Evolutionary conservation across 2,329 filamentous ascomycete genomes (phyloP).

Genomic region (Paramyrothecium roridum): DNA sequence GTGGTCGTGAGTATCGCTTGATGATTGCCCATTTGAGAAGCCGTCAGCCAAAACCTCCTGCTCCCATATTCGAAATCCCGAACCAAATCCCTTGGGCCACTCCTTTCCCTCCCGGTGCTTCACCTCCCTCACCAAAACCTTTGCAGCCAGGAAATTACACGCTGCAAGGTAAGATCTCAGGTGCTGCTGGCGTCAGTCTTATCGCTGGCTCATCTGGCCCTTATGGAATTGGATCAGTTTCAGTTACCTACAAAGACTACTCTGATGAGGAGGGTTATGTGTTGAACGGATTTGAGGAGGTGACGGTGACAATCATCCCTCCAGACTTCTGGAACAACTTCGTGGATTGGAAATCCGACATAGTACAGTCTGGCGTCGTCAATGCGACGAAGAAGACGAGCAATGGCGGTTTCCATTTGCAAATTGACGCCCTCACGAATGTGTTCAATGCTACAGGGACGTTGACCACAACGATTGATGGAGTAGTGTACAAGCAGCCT

Average conservation of each 20-base stretch:
- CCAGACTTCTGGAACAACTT: conserved; percentile 17
- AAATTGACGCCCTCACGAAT: conserved; percentile 33
- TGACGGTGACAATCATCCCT: conserved; percentile 17
- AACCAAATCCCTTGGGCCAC: not conserved
- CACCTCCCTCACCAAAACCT: conserved; percentile 12
- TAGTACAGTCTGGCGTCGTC: conserved; percentile 25
- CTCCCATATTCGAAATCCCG: not conserved
- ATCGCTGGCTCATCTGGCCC: not conserved
- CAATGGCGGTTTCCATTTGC: conserved; percentile 32
- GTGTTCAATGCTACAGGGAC: conserved; percentile 38
- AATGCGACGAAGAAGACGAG: conserved; percentile 34
- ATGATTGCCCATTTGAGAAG: conserved; percentile 36
- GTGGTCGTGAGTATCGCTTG: conserved; percentile 32
- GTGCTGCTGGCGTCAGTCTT: not conserved
- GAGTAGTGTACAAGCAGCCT: conserved; percentile 32
- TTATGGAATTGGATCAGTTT: conserved; percentile 19
- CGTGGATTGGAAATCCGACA: conserved; percentile 35
- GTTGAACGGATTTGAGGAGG: conserved; percentile 30
- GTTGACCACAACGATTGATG: conserved; percentile 32
- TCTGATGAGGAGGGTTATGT: conserved; percentile 29
- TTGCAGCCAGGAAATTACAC: conserved; percentile 7
- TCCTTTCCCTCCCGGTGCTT: not conserved
- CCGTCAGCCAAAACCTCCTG: conserved; percentile 20
- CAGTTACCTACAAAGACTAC: conserved; percentile 30
- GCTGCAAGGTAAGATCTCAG: not conserved